phyloP scores from a whole-genome alignment of 805 yeast species.

The Candida awuae region DNA sequence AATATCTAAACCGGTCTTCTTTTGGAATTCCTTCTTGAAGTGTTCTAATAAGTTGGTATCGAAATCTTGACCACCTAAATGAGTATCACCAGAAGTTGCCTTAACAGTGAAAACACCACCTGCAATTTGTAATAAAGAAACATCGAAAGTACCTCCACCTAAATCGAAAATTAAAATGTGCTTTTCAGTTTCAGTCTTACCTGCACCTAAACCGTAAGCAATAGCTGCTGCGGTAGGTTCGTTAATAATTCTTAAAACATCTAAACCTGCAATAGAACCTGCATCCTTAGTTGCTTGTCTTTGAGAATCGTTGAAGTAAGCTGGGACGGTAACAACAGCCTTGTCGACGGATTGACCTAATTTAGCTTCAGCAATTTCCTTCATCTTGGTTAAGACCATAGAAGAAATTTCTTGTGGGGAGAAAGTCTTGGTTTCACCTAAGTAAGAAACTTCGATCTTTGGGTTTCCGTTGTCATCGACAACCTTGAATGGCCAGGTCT shows the following conservation, averaged over 20 bases:
- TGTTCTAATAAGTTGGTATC: conserved; percentile 91
- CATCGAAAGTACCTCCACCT: conserved; percentile 99
- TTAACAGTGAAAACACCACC: conserved; percentile 96
- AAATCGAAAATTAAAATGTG: conserved; percentile 89
- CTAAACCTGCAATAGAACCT: conserved; percentile 72
- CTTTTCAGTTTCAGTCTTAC: conserved; percentile 71
- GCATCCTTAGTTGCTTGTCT: conserved; percentile 81
- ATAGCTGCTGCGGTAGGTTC: conserved; percentile 96
- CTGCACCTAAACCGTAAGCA: conserved; percentile 97
- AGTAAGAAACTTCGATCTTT: conserved; percentile 60
- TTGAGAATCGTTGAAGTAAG: conserved; percentile 73
- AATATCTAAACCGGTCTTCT: conserved; percentile 90
- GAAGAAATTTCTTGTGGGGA: conserved; percentile 72
- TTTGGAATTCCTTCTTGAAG: conserved; percentile 85
- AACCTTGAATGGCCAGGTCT: conserved; percentile 82
- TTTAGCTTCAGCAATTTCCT: conserved; percentile 71
- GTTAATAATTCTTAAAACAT: conserved; percentile 69
- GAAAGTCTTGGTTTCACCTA: conserved; percentile 61
- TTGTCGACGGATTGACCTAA: conserved; percentile 63
- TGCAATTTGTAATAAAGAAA: conserved; percentile 82
- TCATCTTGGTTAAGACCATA: conserved; percentile 76
- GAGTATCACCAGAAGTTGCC: conserved; percentile 99
- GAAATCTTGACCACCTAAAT: conserved; percentile 99
- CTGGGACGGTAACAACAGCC: conserved; percentile 75
- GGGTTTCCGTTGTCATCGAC: conserved; percentile 59